Percentiles rank a stretch among this genome's conserved stretches.
phyloP scores from a whole-genome alignment of 768 basidiomycete species.

The Boletus sensibilis region DNA sequence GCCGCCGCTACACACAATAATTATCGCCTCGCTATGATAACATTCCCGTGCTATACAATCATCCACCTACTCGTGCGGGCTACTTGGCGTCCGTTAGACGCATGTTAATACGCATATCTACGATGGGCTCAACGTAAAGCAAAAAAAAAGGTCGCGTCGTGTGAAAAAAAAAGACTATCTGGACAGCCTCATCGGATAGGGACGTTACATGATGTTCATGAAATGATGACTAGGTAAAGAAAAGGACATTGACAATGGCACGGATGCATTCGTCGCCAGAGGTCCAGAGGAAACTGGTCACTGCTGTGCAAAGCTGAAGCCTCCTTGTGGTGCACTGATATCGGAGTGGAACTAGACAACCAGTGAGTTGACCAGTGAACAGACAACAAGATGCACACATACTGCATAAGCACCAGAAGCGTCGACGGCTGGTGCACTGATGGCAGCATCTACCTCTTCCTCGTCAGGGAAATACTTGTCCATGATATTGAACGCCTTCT shows the following conservation, averaged over 20 bases:
- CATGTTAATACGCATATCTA: slow-evolving; percentile 24
- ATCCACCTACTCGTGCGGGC: slow-evolving; percentile 20
- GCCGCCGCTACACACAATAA: slow-evolving; percentile 10
- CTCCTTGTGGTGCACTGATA: slow-evolving; percentile 87
- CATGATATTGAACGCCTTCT: slow-evolving; percentile 99
- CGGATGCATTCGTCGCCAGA: slow-evolving; percentile 2
- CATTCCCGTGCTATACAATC: slow-evolving; percentile 19
- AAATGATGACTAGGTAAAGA: slow-evolving; percentile 20
- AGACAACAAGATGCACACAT: slow-evolving; percentile 29
- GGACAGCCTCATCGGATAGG: slow-evolving; percentile 9
- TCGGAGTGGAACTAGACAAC: slow-evolving; percentile 72
- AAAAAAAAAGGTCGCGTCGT: slow-evolving; percentile 16
- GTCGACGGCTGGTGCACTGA: slow-evolving; percentile 74
- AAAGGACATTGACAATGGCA: slow-evolving; percentile 2
- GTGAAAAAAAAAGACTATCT: slow-evolving; percentile 12
- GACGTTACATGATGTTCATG: slow-evolving; percentile 21
- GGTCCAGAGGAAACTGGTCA: slow-evolving; percentile 20
- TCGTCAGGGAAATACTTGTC: slow-evolving; percentile 99
- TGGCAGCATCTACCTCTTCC: slow-evolving; percentile 85
- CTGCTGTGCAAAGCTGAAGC: slow-evolving; percentile 89
- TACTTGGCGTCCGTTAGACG: slow-evolving; percentile 36
- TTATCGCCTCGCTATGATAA: slow-evolving; percentile 24
- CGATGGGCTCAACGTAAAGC: slow-evolving; percentile 24
- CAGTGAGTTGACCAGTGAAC: slow-evolving; percentile 3
- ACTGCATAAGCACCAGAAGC: slow-evolving; percentile 74